A percentile compares a stretch with the other conserved stretches of the same genome.
Evolutionary conservation across 306 rosid genomes (phyloP).

Genomic region (Argentina anserina): DNA sequence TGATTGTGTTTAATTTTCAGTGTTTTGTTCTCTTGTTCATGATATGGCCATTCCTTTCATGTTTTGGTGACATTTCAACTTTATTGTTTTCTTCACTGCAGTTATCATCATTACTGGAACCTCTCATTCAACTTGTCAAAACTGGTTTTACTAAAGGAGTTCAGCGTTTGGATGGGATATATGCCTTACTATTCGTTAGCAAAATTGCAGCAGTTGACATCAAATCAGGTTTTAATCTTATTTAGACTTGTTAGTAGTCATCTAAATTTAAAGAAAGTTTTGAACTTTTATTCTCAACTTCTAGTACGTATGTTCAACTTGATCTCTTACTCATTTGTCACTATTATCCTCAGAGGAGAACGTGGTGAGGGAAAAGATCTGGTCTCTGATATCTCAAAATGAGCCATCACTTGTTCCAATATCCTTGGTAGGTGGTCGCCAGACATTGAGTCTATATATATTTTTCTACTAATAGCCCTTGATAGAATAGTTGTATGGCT

Average conservation of each 20-base stretch:
- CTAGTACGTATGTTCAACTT: slow-evolving; percentile 9
- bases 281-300: neutral
- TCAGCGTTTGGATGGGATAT: slow-evolving; percentile 93
- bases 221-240: slow-evolving; percentile 65
- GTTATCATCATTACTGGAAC: slow-evolving; percentile 62
- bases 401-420: slow-evolving; percentile 83
- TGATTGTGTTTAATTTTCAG: slow-evolving; percentile 13
- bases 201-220: slow-evolving; percentile 88
- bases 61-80: slow-evolving; percentile 14
- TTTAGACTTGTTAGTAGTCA: neutral
- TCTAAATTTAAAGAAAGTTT: neutral
- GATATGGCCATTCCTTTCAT: slow-evolving; percentile 11
- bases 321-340: neutral
- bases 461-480: neutral
- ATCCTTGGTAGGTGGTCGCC: slow-evolving; percentile 53
- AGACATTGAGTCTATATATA: neutral
- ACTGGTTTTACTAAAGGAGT: slow-evolving; percentile 89
- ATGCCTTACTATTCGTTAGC: slow-evolving; percentile 78
- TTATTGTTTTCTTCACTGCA: slow-evolving; percentile 23
- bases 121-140: slow-evolving; percentile 88
- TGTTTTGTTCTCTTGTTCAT: slow-evolving; percentile 24
- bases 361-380: slow-evolving; percentile 78
- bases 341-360: slow-evolving; percentile 54
- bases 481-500: slow-evolving; percentile 14
- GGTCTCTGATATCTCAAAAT: slow-evolving; percentile 78